Evolutionary conservation across 1,139 yeast species (phyloP).

Genomic region (Yamadazyma aaseri): DNA sequence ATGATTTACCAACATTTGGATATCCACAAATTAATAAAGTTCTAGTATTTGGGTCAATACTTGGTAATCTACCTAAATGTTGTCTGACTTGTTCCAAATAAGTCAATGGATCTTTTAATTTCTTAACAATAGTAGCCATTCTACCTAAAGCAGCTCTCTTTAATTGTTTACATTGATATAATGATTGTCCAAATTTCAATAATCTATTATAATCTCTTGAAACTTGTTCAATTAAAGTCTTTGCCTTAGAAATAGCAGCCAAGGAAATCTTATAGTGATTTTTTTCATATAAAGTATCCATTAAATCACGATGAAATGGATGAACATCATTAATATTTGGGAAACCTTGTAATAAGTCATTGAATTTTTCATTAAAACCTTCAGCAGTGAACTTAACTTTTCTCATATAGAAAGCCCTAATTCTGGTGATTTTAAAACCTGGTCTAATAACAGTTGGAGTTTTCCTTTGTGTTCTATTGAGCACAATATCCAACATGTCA

Average conservation of each 20-base stretch:
- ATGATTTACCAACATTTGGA: constrained; percentile 98
- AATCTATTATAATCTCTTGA: constrained; percentile 92
- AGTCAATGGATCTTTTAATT: constrained; percentile 87
- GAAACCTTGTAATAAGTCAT: constrained; percentile 80
- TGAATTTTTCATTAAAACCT: constrained; percentile 90
- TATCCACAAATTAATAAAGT: constrained; percentile 96
- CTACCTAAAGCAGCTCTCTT: constrained; percentile 99
- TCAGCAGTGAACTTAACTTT: constrained; percentile 95
- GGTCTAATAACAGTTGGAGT: constrained; percentile 98
- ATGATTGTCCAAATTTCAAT: constrained; percentile 93
- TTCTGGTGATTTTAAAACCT: constrained; percentile 94
- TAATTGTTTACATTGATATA: constrained; percentile 97
- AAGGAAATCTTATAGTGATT: constrained; percentile 97
- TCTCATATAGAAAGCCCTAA: constrained; percentile 97
- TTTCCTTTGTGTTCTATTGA: constrained; percentile 96
- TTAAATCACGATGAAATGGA: constrained; percentile 96
- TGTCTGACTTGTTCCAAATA: constrained; percentile 98
- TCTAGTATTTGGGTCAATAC: constrained; percentile 98
- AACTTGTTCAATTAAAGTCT: constrained; percentile 91
- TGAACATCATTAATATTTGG: constrained; percentile 97
- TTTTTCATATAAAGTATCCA: constrained; percentile 96
- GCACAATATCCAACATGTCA: constrained; percentile 93
- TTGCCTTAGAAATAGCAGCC: constrained; percentile 93
- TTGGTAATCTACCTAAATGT: constrained; percentile 96
- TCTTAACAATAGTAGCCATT: constrained; percentile 97